A percentile compares a stretch with the other conserved stretches of the same genome.
Evolutionary conservation across 257 asterid genomes (phyloP).

Genomic region (Solanum sejunctum): DNA sequence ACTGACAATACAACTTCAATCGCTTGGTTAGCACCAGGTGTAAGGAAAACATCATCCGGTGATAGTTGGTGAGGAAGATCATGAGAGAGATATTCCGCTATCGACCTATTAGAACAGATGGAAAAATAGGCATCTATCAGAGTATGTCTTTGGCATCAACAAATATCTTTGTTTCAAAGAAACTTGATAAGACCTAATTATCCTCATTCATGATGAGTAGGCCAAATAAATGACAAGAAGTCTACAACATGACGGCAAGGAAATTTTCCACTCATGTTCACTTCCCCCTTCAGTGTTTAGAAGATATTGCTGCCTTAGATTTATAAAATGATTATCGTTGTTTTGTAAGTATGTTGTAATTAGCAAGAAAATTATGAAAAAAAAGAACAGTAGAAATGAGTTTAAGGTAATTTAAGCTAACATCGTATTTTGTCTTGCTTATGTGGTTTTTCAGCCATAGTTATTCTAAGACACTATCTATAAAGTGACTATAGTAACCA

Average conservation of each 20-base stretch:
- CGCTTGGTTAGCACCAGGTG: background rate
- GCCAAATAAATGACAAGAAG: background rate
- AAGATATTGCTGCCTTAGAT: background rate
- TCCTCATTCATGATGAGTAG: background rate
- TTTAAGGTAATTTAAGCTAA: background rate
- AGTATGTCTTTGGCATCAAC: background rate
- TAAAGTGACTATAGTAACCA: background rate
- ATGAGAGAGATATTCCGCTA: conserved; percentile 65
- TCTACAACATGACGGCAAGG: background rate
- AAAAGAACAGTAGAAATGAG: background rate
- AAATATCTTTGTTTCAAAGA: background rate
- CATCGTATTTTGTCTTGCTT: background rate
- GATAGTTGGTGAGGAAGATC: conserved; percentile 60
- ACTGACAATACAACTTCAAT: conserved; percentile 23
- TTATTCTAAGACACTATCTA: background rate
- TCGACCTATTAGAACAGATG: conserved; percentile 28
- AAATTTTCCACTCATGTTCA: background rate
- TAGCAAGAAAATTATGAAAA: background rate
- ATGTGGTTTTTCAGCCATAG: background rate
- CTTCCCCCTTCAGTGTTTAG: background rate
- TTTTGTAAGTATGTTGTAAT: background rate
- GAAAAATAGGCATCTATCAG: background rate
- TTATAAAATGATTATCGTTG: background rate
- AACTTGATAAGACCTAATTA: background rate
- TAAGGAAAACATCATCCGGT: background rate